These are phyloP conservation scores for Choiromyces venosus DNA, from an alignment of 495 filamentous ascomycete genomes.

Conservation along the genomic window DNA sequence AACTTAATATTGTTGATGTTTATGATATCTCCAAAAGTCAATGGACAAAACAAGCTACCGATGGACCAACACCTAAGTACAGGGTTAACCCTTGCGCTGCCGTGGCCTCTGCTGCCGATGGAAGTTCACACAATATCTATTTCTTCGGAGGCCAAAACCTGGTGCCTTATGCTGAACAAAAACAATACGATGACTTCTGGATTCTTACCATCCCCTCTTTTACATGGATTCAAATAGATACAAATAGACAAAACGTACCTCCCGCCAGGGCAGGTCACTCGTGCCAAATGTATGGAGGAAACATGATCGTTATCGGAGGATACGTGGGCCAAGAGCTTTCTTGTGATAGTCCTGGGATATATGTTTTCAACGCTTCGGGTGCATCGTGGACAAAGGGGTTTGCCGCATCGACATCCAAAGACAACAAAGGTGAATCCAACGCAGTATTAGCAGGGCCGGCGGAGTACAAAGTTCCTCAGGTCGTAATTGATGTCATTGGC, in stretches of 20 bases:
- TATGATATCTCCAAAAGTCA: conserved; percentile 68
- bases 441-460: not conserved
- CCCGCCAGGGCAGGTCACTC: conserved; percentile 63
- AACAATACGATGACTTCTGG: conserved; percentile 69
- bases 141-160: conserved; percentile 72
- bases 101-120: conserved; percentile 63
- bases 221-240: conserved; percentile 64
- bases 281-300: conserved; percentile 62
- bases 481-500: conserved; percentile 59
- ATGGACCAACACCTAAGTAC: conserved; percentile 56
- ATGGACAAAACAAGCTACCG: conserved; percentile 73
- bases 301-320: conserved; percentile 68
- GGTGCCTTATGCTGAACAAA: conserved; percentile 53
- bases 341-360: conserved; percentile 66
- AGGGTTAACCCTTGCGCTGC: conserved; percentile 72
- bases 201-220: conserved; percentile 70
- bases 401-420: conserved; percentile 48
- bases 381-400: conserved; percentile 59
- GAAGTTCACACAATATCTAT: conserved; percentile 66
- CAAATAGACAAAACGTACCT: conserved; percentile 50
- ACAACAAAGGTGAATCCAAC: conserved; percentile 33
- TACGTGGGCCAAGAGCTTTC: conserved; percentile 57
- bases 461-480: conserved; percentile 56
- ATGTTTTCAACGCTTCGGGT: conserved; percentile 60
- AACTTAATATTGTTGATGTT: conserved; percentile 67